phyloP scores from a whole-genome alignment of 2,329 filamentous ascomycete species.

The Ploettnerulaceae sp. region DNA sequence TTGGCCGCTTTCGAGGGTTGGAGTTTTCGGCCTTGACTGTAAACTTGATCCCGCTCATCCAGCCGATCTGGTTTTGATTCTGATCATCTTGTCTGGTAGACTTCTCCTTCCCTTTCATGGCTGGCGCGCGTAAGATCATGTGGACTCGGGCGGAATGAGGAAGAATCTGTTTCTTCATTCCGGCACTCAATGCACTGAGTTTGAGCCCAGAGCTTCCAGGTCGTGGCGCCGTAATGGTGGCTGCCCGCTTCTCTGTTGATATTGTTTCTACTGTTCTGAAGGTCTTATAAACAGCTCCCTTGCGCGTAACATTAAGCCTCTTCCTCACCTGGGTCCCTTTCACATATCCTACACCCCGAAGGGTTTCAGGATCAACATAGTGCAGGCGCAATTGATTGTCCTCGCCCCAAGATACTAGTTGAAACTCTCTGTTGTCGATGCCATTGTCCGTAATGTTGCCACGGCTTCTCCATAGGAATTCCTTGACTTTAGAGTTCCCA shows the following conservation, averaged over 20 bases:
- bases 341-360: conserved; percentile 66
- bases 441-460: conserved; percentile 60
- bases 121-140: conserved; percentile 27
- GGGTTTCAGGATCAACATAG: conserved; percentile 58
- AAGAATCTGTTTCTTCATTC: conserved; percentile 41
- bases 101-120: conserved; percentile 33
- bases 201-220: conserved; percentile 40
- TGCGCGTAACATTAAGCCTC: conserved; percentile 69
- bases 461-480: conserved; percentile 83
- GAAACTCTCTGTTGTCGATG: conserved; percentile 83
- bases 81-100: conserved; percentile 32
- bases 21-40: conserved; percentile 35
- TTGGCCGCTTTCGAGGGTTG: conserved; percentile 19
- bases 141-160: conserved; percentile 29
- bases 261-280: conserved; percentile 68
- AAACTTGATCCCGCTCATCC: conserved; percentile 66
- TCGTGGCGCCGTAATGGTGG: conserved; percentile 58
- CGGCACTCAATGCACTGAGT: conserved; percentile 30
- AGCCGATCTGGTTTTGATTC: conserved; percentile 56
- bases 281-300: conserved; percentile 78
- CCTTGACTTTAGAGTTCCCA: conserved; percentile 66
- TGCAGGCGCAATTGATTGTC: conserved; percentile 80
- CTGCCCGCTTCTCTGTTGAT: conserved; percentile 51
- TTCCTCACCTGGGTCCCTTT: conserved; percentile 62
- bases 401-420: conserved; percentile 87